Percentiles rank a stretch among this genome's conserved stretches.
These are phyloP conservation scores for Fraxinus anomala DNA, from an alignment of 257 asterid species.

Conservation along the genomic window DNA sequence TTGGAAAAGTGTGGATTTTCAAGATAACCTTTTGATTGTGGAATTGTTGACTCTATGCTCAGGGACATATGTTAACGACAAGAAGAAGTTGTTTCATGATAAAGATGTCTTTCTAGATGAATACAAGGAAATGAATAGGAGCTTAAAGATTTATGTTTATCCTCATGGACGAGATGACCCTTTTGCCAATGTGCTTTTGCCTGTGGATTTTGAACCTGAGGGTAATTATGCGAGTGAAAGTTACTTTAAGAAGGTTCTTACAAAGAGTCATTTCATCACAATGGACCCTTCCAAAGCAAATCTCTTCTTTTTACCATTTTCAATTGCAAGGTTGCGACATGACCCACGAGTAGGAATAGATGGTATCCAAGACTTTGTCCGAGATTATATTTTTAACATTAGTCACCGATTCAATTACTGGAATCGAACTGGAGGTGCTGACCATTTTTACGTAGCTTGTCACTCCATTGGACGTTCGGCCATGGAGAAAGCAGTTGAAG, in stretches of 20 bases:
- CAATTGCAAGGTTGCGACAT: slow-evolving; percentile 78
- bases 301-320: slow-evolving; percentile 79
- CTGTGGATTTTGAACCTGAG: slow-evolving; percentile 63
- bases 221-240: slow-evolving; percentile 97
- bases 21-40: slow-evolving; percentile 19
- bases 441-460: slow-evolving; percentile 91
- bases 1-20: too few species aligned
- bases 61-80: slow-evolving; percentile 35
- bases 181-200: slow-evolving; percentile 67
- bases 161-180: slow-evolving; percentile 66
- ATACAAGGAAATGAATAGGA: slow-evolving; percentile 73
- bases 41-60: slow-evolving; percentile 38
- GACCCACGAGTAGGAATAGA: slow-evolving; percentile 67
- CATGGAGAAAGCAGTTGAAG: slow-evolving; percentile 61
- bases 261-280: slow-evolving; percentile 70
- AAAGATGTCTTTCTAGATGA: slow-evolving; percentile 53
- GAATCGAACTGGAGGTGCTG: slow-evolving; percentile 83
- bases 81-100: slow-evolving; percentile 63
- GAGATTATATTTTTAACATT: slow-evolving; percentile 56
- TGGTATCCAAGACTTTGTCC: slow-evolving; percentile 68
- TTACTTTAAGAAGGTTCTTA: slow-evolving; percentile 78
- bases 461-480: slow-evolving; percentile 82
- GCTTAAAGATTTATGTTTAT: slow-evolving; percentile 65
- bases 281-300: slow-evolving; percentile 61
- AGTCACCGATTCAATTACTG: slow-evolving; percentile 65